Percentiles rank a stretch among this genome's conserved stretches.
These are phyloP conservation scores for Magnaporthiopsis rhizophila DNA, from an alignment of 2,329 filamentous ascomycete species.

Conservation along the genomic window DNA sequence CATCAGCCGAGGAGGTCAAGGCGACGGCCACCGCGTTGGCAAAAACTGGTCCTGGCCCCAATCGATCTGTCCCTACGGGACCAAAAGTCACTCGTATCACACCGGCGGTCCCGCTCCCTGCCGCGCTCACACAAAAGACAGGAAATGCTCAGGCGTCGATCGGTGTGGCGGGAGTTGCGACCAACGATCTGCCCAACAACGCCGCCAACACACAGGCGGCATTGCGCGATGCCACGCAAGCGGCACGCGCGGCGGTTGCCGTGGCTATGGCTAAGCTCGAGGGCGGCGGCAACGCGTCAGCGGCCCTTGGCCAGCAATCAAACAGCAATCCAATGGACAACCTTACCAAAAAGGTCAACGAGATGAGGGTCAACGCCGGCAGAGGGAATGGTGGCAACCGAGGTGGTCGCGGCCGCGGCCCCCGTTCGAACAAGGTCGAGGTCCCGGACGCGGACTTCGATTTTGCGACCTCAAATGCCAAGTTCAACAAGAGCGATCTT, in stretches of 20 bases:
- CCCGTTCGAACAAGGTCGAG: constrained; percentile 62
- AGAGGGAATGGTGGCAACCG: constrained; percentile 26
- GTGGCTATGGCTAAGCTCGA: constrained; percentile 69
- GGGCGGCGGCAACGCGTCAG: constrained; percentile 22
- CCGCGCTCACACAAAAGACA: constrained; percentile 28
- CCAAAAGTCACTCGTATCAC: constrained; percentile 48
- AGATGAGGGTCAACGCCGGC: constrained; percentile 62
- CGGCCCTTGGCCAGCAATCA: constrained; percentile 20
- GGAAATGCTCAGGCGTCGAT: constrained; percentile 13
- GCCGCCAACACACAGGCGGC: constrained; percentile 29
- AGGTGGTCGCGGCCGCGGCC: constrained; percentile 39
- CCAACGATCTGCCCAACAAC: constrained; percentile 18
- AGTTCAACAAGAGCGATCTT: constrained; percentile 80
- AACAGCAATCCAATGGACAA: constrained; percentile 55
- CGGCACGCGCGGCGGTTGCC: constrained; percentile 69
- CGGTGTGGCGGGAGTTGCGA: neutral
- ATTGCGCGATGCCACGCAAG: constrained; percentile 62
- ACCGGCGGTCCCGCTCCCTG: constrained; percentile 58
- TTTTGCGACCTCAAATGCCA: constrained; percentile 77
- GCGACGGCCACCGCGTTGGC: constrained; percentile 45
- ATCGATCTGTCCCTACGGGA: constrained; percentile 36
- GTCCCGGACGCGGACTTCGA: constrained; percentile 89
- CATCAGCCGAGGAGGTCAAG: constrained; percentile 44
- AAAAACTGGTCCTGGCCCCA: constrained; percentile 24
- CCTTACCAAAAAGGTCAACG: constrained; percentile 64